Evolutionary conservation across 2,329 filamentous ascomycete genomes (phyloP), one percentile per base, ranked within the genome.

Genomic region (Botryotinia convoluta): DNA sequence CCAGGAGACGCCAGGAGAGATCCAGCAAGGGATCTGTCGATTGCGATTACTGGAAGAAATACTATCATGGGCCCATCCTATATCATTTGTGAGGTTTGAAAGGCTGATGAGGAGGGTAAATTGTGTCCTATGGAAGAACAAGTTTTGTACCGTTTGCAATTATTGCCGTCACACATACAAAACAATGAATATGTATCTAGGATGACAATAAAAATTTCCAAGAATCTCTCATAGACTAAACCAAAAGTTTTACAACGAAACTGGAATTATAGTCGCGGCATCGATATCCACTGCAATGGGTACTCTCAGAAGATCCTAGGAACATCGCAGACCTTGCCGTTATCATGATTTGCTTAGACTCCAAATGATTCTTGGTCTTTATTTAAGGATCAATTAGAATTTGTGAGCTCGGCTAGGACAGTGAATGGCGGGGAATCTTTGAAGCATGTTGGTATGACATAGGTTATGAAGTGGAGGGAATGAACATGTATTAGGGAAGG

Each of bases 391-490:
- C 1, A 1, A 0, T 0, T 6, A 14, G 26, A 10, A n/a, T 51
- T 14, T 51, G 1, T 16, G 26, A 5, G 12, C 26, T n/a, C 0
- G 48, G 1, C n/a, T 51, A n/a, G n/a, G 48, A n/a, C 22, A 4
- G 10, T n/a, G 1, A 51, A 51, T n/a, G 4, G 26, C 0, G 22
- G 12, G 0, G 22, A n/a, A n/a, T 51, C 22, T n/a, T 12, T 14
- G 0, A 20, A 0, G 1, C 0, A n/a, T 51, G 9, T n/a, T 51
- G 22, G 0, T 51, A 1, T 12, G 16, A 5, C 4, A 0, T 37
- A 0, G 0, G 8, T 22, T 48, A 1, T 48, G 20, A 48, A 48
- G 7, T 48, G 0, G 44, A 48, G 20, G 1, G 20, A 10, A 48
- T 22, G 20, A 0, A 4, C 20, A 48, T 1, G 20, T 7, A 3